Percentiles rank a stretch among this genome's conserved stretches.
These are phyloP conservation scores for Pythium coloratum DNA, from an alignment of 352 stramenopile genomes.

Conservation along the genomic window DNA sequence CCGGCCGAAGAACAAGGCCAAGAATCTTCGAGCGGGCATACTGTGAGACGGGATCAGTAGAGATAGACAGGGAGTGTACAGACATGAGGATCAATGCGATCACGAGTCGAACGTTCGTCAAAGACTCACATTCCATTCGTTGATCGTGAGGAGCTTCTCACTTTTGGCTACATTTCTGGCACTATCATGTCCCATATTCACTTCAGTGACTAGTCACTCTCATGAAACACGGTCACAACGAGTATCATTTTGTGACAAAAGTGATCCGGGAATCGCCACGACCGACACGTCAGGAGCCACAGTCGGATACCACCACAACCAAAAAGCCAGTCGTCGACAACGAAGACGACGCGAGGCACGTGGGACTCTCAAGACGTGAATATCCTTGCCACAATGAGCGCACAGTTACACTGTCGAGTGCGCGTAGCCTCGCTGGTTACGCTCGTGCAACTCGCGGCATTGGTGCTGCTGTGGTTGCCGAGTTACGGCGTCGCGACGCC, in stretches of 20 bases:
- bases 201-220: slow-evolving; percentile 19
- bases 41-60: slow-evolving; percentile 2
- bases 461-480: slow-evolving; percentile 19
- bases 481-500: neutral
- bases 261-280: neutral
- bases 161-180: slow-evolving; percentile 1
- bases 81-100: neutral
- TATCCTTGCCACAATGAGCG: neutral
- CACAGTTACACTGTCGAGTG: neutral
- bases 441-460: slow-evolving; percentile 9
- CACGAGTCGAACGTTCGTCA: neutral
- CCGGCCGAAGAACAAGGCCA: slow-evolving; percentile 42
- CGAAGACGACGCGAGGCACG: neutral
- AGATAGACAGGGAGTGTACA: neutral
- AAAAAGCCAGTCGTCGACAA: neutral
- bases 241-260: neutral
- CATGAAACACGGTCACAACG: neutral
- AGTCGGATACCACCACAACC: neutral
- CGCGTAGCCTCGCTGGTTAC: neutral
- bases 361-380: neutral
- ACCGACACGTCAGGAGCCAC: slow-evolving; percentile 1
- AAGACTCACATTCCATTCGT: too few species aligned
- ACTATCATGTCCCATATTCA: neutral
- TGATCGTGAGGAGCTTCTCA: neutral
- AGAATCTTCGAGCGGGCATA: slow-evolving; percentile 21